These are phyloP conservation scores for Pleurotus pulmonarius DNA, from an alignment of 768 basidiomycete genomes.

Conservation along the genomic window DNA sequence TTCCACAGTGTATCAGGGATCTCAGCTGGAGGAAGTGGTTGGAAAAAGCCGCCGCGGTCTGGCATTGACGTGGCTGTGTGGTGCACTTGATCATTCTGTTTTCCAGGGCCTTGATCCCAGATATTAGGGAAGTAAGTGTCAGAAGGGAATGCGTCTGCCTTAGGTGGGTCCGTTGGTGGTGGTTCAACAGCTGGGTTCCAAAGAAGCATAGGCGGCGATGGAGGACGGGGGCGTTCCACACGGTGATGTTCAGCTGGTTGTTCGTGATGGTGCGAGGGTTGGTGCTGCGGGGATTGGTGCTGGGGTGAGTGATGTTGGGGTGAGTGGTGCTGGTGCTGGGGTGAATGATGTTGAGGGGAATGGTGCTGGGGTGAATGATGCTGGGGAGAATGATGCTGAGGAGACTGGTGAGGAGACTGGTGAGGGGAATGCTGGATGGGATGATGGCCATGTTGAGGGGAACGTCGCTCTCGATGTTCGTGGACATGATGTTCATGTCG, in stretches of 20 bases:
- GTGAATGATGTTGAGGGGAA: not conserved
- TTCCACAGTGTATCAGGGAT: conserved; percentile 66
- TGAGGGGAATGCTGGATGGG: too few species aligned
- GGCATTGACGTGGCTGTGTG: conserved; percentile 23
- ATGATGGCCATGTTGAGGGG: not conserved
- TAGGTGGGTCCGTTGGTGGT: conserved; percentile 62
- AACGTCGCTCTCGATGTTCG: not conserved
- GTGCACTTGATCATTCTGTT: conserved; percentile 34
- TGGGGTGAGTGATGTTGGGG: not conserved
- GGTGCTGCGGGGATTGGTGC: conserved; percentile 5
- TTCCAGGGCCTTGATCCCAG: conserved; percentile 69
- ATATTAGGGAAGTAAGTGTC: conserved; percentile 80
- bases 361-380: not conserved
- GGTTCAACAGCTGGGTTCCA: conserved; percentile 84
- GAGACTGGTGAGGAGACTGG: not conserved
- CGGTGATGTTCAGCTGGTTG: conserved; percentile 13
- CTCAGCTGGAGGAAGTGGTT: conserved; percentile 52
- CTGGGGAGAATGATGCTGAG: not conserved
- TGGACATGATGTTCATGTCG: conserved; percentile 8
- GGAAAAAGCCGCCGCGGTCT: conserved; percentile 52
- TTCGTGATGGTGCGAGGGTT: conserved; percentile 17
- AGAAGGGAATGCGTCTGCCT: conserved; percentile 58
- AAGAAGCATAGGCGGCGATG: conserved; percentile 61
- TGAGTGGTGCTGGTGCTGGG: conserved; percentile 9
- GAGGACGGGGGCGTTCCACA: conserved; percentile 35